phyloP scores from a whole-genome alignment of 768 basidiomycete species.

The Termitomyces sp. region DNA sequence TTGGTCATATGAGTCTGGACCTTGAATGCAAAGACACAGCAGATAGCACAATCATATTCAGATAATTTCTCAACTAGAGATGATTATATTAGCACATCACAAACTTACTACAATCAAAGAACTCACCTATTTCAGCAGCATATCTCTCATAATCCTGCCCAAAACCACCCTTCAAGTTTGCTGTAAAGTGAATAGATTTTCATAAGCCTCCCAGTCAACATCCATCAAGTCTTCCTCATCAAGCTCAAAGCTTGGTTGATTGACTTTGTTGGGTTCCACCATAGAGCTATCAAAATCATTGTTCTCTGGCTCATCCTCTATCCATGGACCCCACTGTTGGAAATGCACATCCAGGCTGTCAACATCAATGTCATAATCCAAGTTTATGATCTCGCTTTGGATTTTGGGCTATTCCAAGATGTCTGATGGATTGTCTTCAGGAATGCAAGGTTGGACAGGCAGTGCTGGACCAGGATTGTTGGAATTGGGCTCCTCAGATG shows the following conservation, averaged over 20 bases:
- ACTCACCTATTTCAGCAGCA: slow-evolving; percentile 14
- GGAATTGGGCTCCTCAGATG: no score
- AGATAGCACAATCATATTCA: no score
- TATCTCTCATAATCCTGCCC: no score
- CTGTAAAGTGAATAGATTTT: slow-evolving; percentile 1
- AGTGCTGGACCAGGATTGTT: no score
- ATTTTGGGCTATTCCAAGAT: no score
- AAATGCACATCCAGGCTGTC: background rate
- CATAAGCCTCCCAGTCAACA: slow-evolving; percentile 14
- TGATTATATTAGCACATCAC: background rate
- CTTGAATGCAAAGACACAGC: no score
- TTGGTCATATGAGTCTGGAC: no score
- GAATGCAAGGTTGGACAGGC: no score
- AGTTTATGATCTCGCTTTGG: no score
- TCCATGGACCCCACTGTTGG: background rate
- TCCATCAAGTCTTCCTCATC: slow-evolving; percentile 4
- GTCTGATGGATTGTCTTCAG: no score
- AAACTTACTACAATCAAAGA: background rate
- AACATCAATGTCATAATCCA: no score
- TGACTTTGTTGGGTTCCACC: background rate
- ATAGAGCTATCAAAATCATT: background rate
- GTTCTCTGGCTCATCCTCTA: background rate
- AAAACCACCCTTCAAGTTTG: no score
- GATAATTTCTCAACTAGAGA: slow-evolving; percentile 5
- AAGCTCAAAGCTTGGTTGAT: background rate